These are phyloP conservation scores for Hemerocallis citrina DNA, from an alignment of 106 monocot species.

Conservation along the genomic window DNA sequence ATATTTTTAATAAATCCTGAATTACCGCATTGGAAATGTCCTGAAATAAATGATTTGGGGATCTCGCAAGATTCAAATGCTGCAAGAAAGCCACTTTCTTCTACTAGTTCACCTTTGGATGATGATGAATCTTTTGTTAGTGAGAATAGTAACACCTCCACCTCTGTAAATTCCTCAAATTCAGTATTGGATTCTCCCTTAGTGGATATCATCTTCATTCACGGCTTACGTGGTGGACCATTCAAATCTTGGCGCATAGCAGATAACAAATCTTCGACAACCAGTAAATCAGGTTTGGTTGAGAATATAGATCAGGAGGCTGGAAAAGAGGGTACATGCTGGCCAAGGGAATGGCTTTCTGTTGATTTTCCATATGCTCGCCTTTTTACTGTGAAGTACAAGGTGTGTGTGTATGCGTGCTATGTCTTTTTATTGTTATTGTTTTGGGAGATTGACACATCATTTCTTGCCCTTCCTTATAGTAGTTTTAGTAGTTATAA, in stretches of 20 bases:
- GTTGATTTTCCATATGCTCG: constrained; percentile 82
- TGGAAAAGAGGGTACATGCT: constrained; percentile 91
- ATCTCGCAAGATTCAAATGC: constrained; percentile 10
- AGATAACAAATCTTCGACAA: constrained; percentile 85
- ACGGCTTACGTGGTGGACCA: constrained; percentile 96
- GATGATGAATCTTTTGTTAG: neutral
- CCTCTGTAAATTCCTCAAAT: constrained; percentile 16
- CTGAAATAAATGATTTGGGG: constrained; percentile 13
- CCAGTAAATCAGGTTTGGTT: constrained; percentile 81
- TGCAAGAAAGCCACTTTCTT: neutral
- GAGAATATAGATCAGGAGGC: constrained; percentile 96
- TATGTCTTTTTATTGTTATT: neutral
- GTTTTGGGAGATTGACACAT: neutral
- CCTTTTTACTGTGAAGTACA: constrained; percentile 82
- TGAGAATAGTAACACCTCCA: constrained; percentile 10
- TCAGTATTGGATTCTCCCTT: constrained; percentile 16
- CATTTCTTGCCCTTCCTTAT: neutral
- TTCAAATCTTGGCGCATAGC: constrained; percentile 98
- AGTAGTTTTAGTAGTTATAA: constrained; percentile 18
- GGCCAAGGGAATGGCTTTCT: constrained; percentile 96
- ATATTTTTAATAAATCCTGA: constrained; percentile 88
- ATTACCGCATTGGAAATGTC: constrained; percentile 48
- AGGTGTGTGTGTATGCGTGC: constrained; percentile 78
- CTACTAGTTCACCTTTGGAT: constrained; percentile 8
- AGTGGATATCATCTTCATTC: constrained; percentile 88